A percentile compares a stretch with the other conserved stretches of the same genome.
These are phyloP conservation scores for Margaritispora aquatica DNA, from an alignment of 495 filamentous ascomycete species.

Conservation along the genomic window DNA sequence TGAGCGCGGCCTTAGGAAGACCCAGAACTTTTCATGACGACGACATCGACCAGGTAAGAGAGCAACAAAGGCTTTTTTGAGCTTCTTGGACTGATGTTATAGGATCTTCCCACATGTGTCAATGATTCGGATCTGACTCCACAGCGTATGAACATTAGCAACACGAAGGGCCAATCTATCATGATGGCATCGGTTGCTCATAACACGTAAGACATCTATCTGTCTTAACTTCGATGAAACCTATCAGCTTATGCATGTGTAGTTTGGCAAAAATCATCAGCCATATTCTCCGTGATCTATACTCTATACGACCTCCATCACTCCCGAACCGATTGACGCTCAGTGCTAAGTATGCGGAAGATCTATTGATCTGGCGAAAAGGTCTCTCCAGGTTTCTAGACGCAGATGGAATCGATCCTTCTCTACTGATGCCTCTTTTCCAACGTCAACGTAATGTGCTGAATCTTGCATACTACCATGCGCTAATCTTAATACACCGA, in stretches of 20 bases:
- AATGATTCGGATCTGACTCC: constrained; percentile 29
- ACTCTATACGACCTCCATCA: constrained; percentile 38
- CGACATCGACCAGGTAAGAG: constrained; percentile 47
- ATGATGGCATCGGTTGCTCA: constrained; percentile 39
- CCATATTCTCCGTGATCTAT: constrained; percentile 43
- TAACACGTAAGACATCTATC: constrained; percentile 24
- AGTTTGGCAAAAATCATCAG: constrained; percentile 33
- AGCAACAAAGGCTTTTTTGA: constrained; percentile 26
- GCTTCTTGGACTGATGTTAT: constrained; percentile 27
- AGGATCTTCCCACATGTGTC: constrained; percentile 31
- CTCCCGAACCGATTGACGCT: constrained; percentile 27
- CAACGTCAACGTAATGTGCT: constrained; percentile 50
- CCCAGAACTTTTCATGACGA: constrained; percentile 45
- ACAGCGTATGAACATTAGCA: constrained; percentile 19
- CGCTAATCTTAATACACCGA: constrained; percentile 48
- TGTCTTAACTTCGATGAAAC: background rate
- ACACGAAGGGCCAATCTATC: constrained; percentile 28
- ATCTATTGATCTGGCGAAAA: constrained; percentile 37
- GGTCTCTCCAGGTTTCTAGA: constrained; percentile 38
- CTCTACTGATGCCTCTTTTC: constrained; percentile 44
- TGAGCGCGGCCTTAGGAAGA: constrained; percentile 48
- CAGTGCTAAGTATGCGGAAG: constrained; percentile 25
- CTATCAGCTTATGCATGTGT: background rate
- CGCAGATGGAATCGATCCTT: constrained; percentile 29
- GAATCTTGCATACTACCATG: constrained; percentile 46